A percentile compares a stretch with the other conserved stretches of the same genome.
Conservation (phyloP, 257 asterid genomes). For the Nicotiana tabacum region DNA sequence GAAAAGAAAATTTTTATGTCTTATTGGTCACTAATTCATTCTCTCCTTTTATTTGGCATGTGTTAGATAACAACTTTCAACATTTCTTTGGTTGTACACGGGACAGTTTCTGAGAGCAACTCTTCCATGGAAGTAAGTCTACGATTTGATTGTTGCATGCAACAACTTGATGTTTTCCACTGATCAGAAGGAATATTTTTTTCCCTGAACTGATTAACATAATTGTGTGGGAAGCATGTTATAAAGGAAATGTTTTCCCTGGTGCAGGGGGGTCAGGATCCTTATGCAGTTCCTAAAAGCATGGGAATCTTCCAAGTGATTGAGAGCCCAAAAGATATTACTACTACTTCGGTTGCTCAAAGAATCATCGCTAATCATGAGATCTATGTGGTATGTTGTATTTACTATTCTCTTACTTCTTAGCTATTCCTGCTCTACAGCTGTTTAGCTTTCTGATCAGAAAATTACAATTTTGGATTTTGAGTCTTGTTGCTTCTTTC, state of each 20-base stretch:
- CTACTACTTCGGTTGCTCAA: constrained; percentile 71
- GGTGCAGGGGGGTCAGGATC: constrained; percentile 65
- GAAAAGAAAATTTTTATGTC: background rate
- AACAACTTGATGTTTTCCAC: background rate
- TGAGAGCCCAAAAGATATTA: constrained; percentile 73
- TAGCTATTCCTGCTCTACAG: background rate
- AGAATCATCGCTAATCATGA: constrained; percentile 88
- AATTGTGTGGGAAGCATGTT: background rate
- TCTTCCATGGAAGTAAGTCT: constrained; percentile 49
- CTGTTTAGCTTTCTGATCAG: background rate
- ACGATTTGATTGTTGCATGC: background rate
- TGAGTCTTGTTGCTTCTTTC: background rate
- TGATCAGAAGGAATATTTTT: background rate
- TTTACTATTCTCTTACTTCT: constrained; percentile 4
- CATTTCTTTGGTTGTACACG: constrained; percentile 82
- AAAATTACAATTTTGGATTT: background rate
- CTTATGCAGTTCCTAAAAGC: constrained; percentile 64
- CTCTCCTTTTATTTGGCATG: background rate
- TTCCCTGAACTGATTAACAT: background rate
- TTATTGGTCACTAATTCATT: background rate
- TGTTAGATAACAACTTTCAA: constrained; percentile 61
- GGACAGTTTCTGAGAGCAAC: constrained; percentile 68
- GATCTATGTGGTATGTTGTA: constrained; percentile 67
- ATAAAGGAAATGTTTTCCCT: constrained; percentile 13
- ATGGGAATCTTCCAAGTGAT: constrained; percentile 70